Conservation (phyloP, 257 asterid genomes). For the Solanum appendiculatum region DNA sequence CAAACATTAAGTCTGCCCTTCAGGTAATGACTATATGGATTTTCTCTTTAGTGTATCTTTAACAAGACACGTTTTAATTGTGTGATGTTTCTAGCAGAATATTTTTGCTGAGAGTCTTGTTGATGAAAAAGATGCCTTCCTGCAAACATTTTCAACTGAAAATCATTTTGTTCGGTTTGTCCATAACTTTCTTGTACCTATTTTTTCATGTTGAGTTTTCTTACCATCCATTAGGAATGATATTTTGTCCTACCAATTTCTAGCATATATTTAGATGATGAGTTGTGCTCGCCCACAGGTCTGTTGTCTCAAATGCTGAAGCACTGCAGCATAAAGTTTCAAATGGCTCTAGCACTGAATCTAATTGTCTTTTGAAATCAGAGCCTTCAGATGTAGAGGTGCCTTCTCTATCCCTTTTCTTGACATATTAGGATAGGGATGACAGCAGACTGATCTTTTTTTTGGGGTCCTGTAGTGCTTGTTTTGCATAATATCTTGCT, state of each 20-base stretch:
- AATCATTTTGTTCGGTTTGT: conserved; percentile 57
- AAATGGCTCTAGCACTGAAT: conserved; percentile 23
- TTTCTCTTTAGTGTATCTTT: background rate
- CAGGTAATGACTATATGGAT: conserved; percentile 37
- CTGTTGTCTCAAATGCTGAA: conserved; percentile 49
- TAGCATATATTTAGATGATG: background rate
- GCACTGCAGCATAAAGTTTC: conserved; percentile 27
- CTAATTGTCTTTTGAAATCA: conserved; percentile 17
- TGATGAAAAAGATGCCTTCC: conserved; percentile 70
- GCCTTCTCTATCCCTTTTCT: conserved; percentile 4
- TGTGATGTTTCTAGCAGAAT: conserved; percentile 36
- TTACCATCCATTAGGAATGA: background rate
- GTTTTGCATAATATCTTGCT: background rate
- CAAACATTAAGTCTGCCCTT: conserved; percentile 73
- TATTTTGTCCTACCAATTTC: background rate
- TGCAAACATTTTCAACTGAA: conserved; percentile 66
- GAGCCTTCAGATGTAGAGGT: conserved; percentile 48
- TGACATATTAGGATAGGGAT: background rate
- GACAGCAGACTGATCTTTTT: background rate
- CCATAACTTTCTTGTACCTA: background rate
- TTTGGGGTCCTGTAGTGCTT: background rate
- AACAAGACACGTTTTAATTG: background rate
- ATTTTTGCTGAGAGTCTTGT: conserved; percentile 83
- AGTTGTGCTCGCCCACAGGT: conserved; percentile 32
- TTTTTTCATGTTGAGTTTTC: background rate